phyloP scores from a whole-genome alignment of 306 rosid species.

The Quillaja saponaria region DNA sequence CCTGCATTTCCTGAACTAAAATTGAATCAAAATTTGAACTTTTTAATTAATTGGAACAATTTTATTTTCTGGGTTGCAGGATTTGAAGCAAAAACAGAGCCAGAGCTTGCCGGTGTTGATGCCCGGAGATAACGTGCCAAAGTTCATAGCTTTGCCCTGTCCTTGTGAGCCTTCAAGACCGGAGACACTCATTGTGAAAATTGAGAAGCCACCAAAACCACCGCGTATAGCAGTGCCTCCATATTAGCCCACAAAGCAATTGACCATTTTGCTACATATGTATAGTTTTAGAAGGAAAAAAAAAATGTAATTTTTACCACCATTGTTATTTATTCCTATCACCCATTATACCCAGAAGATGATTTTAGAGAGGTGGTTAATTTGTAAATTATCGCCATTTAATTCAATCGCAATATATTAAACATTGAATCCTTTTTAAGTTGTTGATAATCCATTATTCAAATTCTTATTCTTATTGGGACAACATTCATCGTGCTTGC shows the following conservation, averaged over 20 bases:
- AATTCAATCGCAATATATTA: too few relatives aligned
- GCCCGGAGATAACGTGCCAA: conserved; percentile 84
- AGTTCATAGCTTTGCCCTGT: conserved; percentile 88
- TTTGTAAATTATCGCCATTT: conserved; percentile 23
- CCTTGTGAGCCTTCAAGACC: conserved; percentile 61
- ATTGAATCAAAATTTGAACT: too few relatives aligned
- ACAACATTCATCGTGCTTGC: too few relatives aligned
- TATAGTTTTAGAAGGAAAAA: background rate
- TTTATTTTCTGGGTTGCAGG: conserved; percentile 30
- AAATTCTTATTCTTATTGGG: too few relatives aligned
- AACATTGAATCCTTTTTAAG: too few relatives aligned
- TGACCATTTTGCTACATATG: conserved; percentile 19
- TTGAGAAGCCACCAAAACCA: conserved; percentile 55
- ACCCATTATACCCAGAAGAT: background rate
- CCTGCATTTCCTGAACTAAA: background rate
- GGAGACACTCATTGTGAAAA: conserved; percentile 39
- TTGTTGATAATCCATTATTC: too few relatives aligned
- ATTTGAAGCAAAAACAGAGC: conserved; percentile 37
- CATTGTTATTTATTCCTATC: background rate
- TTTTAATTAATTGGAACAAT: background rate
- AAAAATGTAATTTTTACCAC: conserved; percentile 8
- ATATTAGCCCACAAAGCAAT: conserved; percentile 17
- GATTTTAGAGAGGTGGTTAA: background rate
- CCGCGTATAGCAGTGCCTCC: conserved; percentile 56
- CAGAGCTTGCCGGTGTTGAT: conserved; percentile 79